Base-by-base conservation (phyloP, 108 stramenopile species). In the Craspedostauros australis region DNA sequence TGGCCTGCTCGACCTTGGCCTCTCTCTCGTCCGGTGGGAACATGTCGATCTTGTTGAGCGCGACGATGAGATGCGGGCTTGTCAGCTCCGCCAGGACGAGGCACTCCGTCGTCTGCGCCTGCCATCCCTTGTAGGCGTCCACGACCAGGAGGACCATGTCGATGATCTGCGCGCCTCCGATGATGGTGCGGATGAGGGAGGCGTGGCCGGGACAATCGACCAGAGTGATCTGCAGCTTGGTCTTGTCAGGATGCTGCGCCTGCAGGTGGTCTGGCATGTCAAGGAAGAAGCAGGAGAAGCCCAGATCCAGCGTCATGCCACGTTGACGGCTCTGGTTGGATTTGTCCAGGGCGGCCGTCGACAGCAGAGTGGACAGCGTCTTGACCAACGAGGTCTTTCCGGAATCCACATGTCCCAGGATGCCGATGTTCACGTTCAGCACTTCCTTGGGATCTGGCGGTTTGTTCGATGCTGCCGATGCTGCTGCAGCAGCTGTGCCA, bases 181-280 rank as follows among this genome's bases (percentile, higher is more conserved):
- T 98, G 33, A 99, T 98, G 23, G 96, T 98, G 28, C 99, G 85
- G 39, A 99, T 98, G 39, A 99, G 67, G 14, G 84, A 87, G 3
- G 97, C 96, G 48, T 98, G 99, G 0, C 99, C 99, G 0, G 99
- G 99, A 69, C 97, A 98, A 76, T 99, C 95, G n/a, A 95, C 95
- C 15, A 96, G 75, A 5, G 90, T 94, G 67, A 83, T 75, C 59
- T 90, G 95, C 0, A 91, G 47, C 18, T 64, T 29, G 42, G 41
- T 64, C 28, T 71, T 54, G 21, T 61, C 33, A 27, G 64, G 72
- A 18, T 58, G 61, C 19, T 33, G 20, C 34, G 30, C 27, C 50
- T 58, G 47, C 33, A 91, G 45, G 53, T 84, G 82, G 11, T 66
- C 48, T 5, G 88, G 91, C 47, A 96, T 37, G 7, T 88, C 76